Evolutionary conservation across 345 rosid genomes (phyloP).

Genomic region (Citropsis articulata): DNA sequence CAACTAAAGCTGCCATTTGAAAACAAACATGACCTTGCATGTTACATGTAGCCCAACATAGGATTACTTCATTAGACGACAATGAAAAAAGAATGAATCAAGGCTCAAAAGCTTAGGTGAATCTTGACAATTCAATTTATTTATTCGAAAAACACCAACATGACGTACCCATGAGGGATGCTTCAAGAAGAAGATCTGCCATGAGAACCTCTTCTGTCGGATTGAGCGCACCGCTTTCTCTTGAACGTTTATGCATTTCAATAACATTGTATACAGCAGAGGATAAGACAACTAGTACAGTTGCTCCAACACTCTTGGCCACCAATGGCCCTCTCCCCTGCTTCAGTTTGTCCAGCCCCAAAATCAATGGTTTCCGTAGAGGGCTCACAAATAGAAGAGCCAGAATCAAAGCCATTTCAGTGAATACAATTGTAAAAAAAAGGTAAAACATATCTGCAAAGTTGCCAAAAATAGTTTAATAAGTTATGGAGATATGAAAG

Average conservation of each 20-base stretch:
- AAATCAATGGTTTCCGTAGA: constrained; percentile 32
- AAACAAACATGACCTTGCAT: neutral
- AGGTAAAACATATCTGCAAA: constrained; percentile 35
- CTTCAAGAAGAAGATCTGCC: constrained; percentile 37
- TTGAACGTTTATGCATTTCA: constrained; percentile 26
- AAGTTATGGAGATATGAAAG: neutral
- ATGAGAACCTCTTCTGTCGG: constrained; percentile 48
- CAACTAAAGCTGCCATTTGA: neutral
- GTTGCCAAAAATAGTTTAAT: neutral
- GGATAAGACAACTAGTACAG: constrained; percentile 38
- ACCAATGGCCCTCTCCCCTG: constrained; percentile 44
- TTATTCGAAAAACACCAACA: neutral
- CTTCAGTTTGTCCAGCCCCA: constrained; percentile 36
- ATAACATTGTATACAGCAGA: constrained; percentile 15
- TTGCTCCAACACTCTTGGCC: constrained; percentile 37
- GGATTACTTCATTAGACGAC: neutral
- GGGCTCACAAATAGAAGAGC: constrained; percentile 36
- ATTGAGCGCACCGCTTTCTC: constrained; percentile 29
- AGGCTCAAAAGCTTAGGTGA: neutral
- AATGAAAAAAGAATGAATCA: too few species aligned
- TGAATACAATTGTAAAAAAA: constrained; percentile 28
- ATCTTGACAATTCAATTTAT: neutral
- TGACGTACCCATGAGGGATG: constrained; percentile 47
- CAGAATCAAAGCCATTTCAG: constrained; percentile 37
- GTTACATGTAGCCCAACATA: neutral